Percentiles rank a stretch among this genome's conserved stretches.
phyloP scores from a whole-genome alignment of 768 basidiomycete genomes.

The Podaxis sp. region DNA sequence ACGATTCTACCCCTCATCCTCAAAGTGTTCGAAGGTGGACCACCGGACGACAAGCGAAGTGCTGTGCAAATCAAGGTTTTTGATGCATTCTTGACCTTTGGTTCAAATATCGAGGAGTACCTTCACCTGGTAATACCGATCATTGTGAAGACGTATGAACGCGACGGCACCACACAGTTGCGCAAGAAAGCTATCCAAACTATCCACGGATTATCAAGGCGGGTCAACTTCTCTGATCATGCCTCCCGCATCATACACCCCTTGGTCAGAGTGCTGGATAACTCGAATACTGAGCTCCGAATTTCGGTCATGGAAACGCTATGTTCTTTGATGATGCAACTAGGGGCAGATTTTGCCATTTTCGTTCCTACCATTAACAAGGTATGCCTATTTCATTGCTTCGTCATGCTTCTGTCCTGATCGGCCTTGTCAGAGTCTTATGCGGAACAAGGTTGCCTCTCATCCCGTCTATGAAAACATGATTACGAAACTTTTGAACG shows the following conservation, averaged over 20 bases:
- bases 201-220: slow-evolving; percentile 84
- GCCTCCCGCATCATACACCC: slow-evolving; percentile 97
- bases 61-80: slow-evolving; percentile 87
- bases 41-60: slow-evolving; percentile 71
- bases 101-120: slow-evolving; percentile 96
- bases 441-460: slow-evolving; percentile 67
- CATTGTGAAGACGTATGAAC: slow-evolving; percentile 89
- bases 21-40: slow-evolving; percentile 81
- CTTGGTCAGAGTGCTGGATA: slow-evolving; percentile 81
- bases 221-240: slow-evolving; percentile 97
- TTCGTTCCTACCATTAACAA: slow-evolving; percentile 98
- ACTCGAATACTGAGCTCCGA: slow-evolving; percentile 74
- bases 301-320: slow-evolving; percentile 90
- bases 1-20: slow-evolving; percentile 86
- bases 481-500: slow-evolving; percentile 85
- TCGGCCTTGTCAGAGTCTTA: slow-evolving; percentile 53
- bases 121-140: slow-evolving; percentile 95
- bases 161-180: slow-evolving; percentile 71
- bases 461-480: slow-evolving; percentile 88
- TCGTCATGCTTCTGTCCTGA: not conserved
- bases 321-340: slow-evolving; percentile 88
- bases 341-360: slow-evolving; percentile 96
- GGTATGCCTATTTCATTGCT: slow-evolving; percentile 36
- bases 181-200: slow-evolving; percentile 90
- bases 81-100: slow-evolving; percentile 93